Percentiles rank a stretch among this genome's conserved stretches.
Evolutionary conservation across 139 green algal genomes (phyloP).

Genomic region (Diplosphaera chodatii): DNA sequence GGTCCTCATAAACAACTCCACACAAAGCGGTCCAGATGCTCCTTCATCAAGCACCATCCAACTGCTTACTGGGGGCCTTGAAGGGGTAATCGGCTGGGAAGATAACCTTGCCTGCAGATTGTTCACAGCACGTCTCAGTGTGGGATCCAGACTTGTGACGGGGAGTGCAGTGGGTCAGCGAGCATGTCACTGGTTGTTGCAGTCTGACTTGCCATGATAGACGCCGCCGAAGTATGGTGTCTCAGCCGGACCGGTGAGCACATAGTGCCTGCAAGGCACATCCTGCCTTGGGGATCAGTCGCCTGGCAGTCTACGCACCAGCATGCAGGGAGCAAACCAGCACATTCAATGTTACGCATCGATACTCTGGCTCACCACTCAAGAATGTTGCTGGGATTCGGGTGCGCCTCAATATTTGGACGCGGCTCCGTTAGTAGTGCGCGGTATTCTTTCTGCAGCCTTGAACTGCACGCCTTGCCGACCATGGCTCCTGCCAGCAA

Average conservation of each 20-base stretch:
- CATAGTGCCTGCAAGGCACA: constrained; percentile 19
- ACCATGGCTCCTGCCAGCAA: constrained; percentile 12
- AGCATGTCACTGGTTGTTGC: too few relatives aligned
- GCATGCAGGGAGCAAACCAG: too few relatives aligned
- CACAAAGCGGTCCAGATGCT: constrained; percentile 58
- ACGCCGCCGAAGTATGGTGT: constrained; percentile 65
- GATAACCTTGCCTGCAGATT: too few relatives aligned
- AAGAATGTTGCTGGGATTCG: constrained; percentile 65
- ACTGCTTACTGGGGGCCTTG: constrained; percentile 34
- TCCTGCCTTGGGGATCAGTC: too few relatives aligned
- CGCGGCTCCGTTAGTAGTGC: constrained; percentile 69
- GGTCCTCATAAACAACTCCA: too few relatives aligned
- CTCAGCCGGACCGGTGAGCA: constrained; percentile 49
- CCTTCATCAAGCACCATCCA: too few relatives aligned
- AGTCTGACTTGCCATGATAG: too few relatives aligned
- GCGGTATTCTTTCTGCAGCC: constrained; percentile 81
- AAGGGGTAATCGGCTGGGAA: constrained; percentile 57
- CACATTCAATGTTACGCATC: not conserved
- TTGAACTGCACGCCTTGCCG: constrained; percentile 51
- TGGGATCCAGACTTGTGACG: too few relatives aligned
- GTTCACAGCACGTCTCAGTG: too few relatives aligned
- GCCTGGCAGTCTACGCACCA: too few relatives aligned
- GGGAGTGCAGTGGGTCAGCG: too few relatives aligned
- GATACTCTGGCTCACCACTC: constrained; percentile 47
- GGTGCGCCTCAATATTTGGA: constrained; percentile 67